phyloP scores from a whole-genome alignment of 805 yeast species.

The Kodamaea fukazawae region DNA sequence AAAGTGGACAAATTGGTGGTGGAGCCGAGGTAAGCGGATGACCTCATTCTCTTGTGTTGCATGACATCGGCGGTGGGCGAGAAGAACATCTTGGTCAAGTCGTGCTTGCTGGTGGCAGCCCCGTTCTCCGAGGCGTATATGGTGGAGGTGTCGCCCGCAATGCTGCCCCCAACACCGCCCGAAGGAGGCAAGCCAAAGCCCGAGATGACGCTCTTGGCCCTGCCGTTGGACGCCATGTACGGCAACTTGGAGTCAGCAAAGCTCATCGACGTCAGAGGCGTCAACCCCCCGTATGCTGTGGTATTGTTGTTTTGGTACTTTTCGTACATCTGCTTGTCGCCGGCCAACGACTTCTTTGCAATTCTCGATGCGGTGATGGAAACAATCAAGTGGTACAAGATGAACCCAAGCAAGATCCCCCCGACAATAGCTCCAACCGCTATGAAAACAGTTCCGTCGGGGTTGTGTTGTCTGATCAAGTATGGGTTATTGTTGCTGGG shows the following conservation, averaged over 20 bases:
- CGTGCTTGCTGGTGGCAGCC: conserved; percentile 34
- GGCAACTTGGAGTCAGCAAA: conserved; percentile 35
- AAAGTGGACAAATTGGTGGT: conserved; percentile 11
- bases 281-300: conserved; percentile 26
- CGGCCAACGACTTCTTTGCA: conserved; percentile 45
- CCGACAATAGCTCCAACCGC: conserved; percentile 73
- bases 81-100: conserved; percentile 55
- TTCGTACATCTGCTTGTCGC: conserved; percentile 32
- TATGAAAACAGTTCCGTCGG: conserved; percentile 80
- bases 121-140: conserved; percentile 31
- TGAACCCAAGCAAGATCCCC: conserved; percentile 50
- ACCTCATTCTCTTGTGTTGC: conserved; percentile 41
- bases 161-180: conserved; percentile 19
- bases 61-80: conserved; percentile 80
- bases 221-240: conserved; percentile 21
- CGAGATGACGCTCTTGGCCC: conserved; percentile 19
- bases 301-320: conserved; percentile 30
- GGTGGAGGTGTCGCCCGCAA: conserved; percentile 33
- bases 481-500: conserved; percentile 62
- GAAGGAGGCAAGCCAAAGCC: conserved; percentile 14
- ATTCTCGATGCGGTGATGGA: conserved; percentile 49
- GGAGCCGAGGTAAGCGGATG: conserved; percentile 19
- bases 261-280: conserved; percentile 21
- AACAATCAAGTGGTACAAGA: conserved; percentile 50
- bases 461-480: conserved; percentile 48